A percentile compares a stretch with the other conserved stretches of the same genome.
phyloP scores from a whole-genome alignment of 2,329 filamentous ascomycete genomes.

The Metarhizium robertsii region DNA sequence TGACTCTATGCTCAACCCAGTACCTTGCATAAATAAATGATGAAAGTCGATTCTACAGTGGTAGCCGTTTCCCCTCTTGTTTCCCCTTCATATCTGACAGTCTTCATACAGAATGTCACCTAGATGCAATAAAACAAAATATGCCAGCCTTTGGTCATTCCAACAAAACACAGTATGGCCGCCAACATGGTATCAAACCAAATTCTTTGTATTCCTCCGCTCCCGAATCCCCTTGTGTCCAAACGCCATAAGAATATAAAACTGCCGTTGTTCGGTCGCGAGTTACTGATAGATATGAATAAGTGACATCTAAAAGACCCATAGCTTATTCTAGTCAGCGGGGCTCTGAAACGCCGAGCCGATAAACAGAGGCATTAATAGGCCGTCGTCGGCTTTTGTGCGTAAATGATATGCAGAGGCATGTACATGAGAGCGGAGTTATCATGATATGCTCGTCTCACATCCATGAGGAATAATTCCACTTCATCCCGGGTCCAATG shows the following conservation, averaged over 20 bases:
- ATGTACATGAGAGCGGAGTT: slow-evolving; percentile 39
- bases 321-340: neutral
- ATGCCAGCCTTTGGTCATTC: neutral
- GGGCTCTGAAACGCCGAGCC: neutral
- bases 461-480: slow-evolving; percentile 37
- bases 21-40: neutral
- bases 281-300: neutral
- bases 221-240: neutral
- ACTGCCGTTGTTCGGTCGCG: neutral
- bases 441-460: slow-evolving; percentile 38
- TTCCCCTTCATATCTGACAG: neutral
- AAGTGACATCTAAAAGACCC: neutral
- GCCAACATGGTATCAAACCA: neutral
- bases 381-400: slow-evolving; percentile 34
- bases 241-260: neutral
- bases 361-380: neutral
- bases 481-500: slow-evolving; percentile 39
- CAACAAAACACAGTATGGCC: neutral
- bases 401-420: slow-evolving; percentile 46
- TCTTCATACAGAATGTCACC: neutral
- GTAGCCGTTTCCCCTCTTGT: neutral
- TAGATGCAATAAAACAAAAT: neutral
- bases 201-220: neutral
- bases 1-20: neutral
- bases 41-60: neutral